Conservation (phyloP, 495 filamentous ascomycete species). For the Aspergillus avenaceus region DNA sequence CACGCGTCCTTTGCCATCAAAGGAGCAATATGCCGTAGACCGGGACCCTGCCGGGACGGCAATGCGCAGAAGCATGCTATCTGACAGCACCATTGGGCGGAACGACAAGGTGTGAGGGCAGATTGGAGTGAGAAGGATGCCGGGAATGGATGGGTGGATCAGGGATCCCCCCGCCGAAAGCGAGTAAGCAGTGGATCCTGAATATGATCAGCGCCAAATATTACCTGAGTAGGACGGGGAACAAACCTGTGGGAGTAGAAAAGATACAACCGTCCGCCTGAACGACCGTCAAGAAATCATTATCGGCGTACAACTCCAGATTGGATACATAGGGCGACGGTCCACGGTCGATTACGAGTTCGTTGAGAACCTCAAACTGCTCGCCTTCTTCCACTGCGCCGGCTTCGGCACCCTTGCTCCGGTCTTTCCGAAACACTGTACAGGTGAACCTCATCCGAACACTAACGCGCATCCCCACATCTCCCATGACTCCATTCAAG, state of each 20-base stretch:
- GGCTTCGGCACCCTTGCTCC: conserved; percentile 39
- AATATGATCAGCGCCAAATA: conserved; percentile 4
- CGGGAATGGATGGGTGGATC: conserved; percentile 94
- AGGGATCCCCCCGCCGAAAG: conserved; percentile 93
- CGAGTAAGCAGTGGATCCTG: conserved; percentile 88
- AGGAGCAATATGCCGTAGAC: conserved; percentile 89
- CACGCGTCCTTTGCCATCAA: conserved; percentile 92
- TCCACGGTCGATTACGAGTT: conserved; percentile 94
- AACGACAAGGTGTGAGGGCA: conserved; percentile 96
- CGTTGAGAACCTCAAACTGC: conserved; percentile 94
- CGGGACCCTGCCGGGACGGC: conserved; percentile 79
- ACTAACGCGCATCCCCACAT: conserved; percentile 90
- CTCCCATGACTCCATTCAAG: conserved; percentile 81
- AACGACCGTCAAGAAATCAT: conserved; percentile 87
- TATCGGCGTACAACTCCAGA: conserved; percentile 89
- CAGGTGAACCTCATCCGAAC: conserved; percentile 97
- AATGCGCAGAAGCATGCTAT: conserved; percentile 84
- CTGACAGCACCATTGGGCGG: conserved; percentile 97
- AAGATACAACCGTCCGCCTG: conserved; percentile 98
- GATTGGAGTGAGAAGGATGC: conserved; percentile 95
- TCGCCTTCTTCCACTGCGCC: conserved; percentile 67
- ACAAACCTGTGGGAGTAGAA: conserved; percentile 81
- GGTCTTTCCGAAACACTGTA: conserved; percentile 70
- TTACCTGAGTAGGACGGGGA: background rate
- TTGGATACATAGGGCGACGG: conserved; percentile 97